phyloP scores from a whole-genome alignment of 306 rosid species.

The Citrullus amarus region DNA sequence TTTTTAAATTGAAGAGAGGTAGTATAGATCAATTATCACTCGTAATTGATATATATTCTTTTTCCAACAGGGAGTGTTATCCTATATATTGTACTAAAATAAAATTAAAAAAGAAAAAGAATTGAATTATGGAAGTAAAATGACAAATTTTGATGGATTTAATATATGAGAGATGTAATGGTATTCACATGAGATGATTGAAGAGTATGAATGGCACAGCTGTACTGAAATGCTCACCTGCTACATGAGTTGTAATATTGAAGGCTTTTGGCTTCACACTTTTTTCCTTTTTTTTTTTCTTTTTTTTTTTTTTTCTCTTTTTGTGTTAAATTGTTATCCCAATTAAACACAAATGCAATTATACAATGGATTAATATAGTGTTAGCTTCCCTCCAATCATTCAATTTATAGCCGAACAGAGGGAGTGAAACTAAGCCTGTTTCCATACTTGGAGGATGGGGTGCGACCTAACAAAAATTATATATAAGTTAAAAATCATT shows the following conservation, averaged over 20 bases:
- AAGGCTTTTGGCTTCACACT: not conserved
- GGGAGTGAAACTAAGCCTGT: not conserved
- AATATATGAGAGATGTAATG: not conserved
- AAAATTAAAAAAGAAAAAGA: too few species aligned
- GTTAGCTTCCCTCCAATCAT: not conserved
- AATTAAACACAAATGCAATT: too few species aligned
- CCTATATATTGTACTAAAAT: too few species aligned
- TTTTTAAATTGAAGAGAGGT: too few species aligned
- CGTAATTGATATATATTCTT: too few species aligned
- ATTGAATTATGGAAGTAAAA: too few species aligned
- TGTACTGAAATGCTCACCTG: not conserved
- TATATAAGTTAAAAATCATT: too few species aligned
- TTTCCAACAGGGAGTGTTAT: too few species aligned
- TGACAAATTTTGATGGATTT: too few species aligned
- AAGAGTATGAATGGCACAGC: not conserved
- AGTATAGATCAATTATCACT: too few species aligned
- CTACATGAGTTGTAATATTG: slow-evolving; percentile 5
- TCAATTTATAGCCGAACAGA: not conserved
- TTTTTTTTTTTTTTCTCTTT: not conserved
- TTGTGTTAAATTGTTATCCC: too few species aligned
- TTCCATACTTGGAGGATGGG: not conserved
- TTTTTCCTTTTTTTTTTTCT: not conserved
- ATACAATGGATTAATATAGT: not conserved
- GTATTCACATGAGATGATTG: not conserved
- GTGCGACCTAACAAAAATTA: too few species aligned